Evolutionary conservation across 140 eudicot genomes (phyloP).

Genomic region (Bidens hawaiensis): DNA sequence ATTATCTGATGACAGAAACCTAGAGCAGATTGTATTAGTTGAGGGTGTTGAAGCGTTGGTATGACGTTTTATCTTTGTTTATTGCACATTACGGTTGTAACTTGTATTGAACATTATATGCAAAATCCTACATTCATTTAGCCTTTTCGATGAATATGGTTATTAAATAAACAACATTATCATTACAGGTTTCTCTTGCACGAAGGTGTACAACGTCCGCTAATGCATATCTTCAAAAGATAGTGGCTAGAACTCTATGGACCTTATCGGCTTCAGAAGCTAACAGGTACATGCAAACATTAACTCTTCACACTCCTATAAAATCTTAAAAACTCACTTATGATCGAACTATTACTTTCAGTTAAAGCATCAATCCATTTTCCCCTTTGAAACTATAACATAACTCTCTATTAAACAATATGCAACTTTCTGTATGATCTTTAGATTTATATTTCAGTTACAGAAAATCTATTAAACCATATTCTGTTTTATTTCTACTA

Average conservation of each 20-base stretch:
- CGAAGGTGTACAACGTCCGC: conserved; percentile 67
- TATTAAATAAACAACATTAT: too few relatives aligned
- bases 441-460: conserved; percentile 1
- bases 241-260: conserved; percentile 99
- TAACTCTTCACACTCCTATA: too few relatives aligned
- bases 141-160: too few relatives aligned
- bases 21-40: too few relatives aligned
- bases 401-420: too few relatives aligned
- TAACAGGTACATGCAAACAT: conserved; percentile 49
- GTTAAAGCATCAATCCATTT: too few relatives aligned
- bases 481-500: conserved; percentile 23
- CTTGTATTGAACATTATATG: not conserved
- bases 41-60: too few relatives aligned
- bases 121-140: too few relatives aligned
- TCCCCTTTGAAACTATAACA: too few relatives aligned
- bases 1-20: too few relatives aligned
- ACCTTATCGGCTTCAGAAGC: conserved; percentile 90
- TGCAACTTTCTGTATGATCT: not conserved
- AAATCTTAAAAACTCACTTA: too few relatives aligned
- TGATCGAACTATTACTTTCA: too few relatives aligned
- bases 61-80: not conserved
- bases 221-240: conserved; percentile 87
- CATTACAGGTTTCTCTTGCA: conserved; percentile 81
- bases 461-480: not conserved
- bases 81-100: not conserved